phyloP scores from a whole-genome alignment of 306 rosid genomes.

The Abrus precatorius region DNA sequence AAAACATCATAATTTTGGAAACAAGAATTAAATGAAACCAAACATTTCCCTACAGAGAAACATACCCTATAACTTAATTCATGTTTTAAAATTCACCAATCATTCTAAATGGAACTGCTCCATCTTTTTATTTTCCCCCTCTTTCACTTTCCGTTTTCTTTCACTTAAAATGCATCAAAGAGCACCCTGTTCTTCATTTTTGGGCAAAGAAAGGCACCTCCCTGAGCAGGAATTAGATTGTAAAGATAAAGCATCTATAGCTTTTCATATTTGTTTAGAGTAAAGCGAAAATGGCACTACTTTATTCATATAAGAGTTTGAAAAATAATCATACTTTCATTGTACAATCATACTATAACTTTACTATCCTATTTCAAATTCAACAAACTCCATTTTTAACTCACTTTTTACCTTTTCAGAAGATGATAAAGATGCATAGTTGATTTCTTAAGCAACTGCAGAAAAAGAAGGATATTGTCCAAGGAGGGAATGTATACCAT shows the following conservation, averaged over 20 bases:
- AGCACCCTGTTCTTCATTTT: not conserved
- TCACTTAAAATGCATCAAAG: not conserved
- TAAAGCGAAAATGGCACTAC: not conserved
- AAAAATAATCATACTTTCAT: not conserved
- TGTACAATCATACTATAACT: not conserved
- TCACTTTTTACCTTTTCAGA: not conserved
- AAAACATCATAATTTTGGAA: not conserved
- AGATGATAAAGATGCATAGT: slow-evolving; percentile 1
- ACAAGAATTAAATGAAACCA: not conserved
- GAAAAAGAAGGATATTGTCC: slow-evolving; percentile 9
- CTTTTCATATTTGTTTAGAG: not conserved
- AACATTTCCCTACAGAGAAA: not conserved
- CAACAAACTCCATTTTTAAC: not conserved
- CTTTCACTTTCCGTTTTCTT: not conserved
- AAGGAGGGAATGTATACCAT: slow-evolving; percentile 60
- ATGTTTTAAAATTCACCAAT: slow-evolving; percentile 8
- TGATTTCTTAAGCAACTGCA: slow-evolving; percentile 20
- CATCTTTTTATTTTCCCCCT: not conserved
- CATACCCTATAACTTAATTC: slow-evolving; percentile 5
- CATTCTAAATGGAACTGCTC: not conserved
- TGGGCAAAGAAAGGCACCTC: not conserved
- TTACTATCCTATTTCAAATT: not conserved
- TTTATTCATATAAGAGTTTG: slow-evolving; percentile 1
- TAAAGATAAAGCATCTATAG: too few relatives aligned
- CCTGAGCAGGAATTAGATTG: not conserved